Conservation (phyloP, 768 basidiomycete genomes). For the Collybia sordida region DNA sequence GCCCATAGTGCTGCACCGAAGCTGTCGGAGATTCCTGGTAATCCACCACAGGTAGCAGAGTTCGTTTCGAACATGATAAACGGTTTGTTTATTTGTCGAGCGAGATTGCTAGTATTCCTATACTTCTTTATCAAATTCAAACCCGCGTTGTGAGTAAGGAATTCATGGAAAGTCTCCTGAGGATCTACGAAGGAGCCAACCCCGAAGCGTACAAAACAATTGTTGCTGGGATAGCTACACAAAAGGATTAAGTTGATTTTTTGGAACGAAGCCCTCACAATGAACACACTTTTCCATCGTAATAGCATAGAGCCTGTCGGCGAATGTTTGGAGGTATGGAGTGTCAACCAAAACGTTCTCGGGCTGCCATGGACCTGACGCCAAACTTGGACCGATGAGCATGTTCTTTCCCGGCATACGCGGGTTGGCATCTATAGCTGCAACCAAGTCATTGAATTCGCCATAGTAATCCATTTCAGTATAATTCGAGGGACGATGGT, state of each 20-base stretch:
- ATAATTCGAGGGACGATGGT: slow-evolving; percentile 23
- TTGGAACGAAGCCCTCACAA: neutral
- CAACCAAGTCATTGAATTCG: slow-evolving; percentile 46
- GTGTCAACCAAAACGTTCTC: slow-evolving; percentile 51
- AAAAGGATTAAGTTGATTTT: neutral
- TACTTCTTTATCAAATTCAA: slow-evolving; percentile 52
- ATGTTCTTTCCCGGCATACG: slow-evolving; percentile 34
- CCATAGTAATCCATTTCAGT: slow-evolving; percentile 40
- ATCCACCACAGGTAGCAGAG: slow-evolving; percentile 68
- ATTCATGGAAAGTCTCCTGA: slow-evolving; percentile 49
- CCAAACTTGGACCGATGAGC: slow-evolving; percentile 64
- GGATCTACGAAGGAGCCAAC: slow-evolving; percentile 38
- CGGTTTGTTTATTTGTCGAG: slow-evolving; percentile 41
- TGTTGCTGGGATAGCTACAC: slow-evolving; percentile 53
- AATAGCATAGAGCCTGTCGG: slow-evolving; percentile 41
- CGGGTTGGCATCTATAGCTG: slow-evolving; percentile 35
- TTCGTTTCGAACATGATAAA: slow-evolving; percentile 75
- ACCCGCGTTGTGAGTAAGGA: slow-evolving; percentile 60
- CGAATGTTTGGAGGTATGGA: slow-evolving; percentile 45
- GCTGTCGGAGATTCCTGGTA: slow-evolving; percentile 61
- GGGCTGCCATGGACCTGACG: slow-evolving; percentile 51
- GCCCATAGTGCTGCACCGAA: slow-evolving; percentile 69
- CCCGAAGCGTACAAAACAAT: slow-evolving; percentile 54
- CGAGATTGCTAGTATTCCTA: slow-evolving; percentile 43
- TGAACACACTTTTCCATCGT: slow-evolving; percentile 54